Evolutionary conservation across 2,329 filamentous ascomycete genomes (phyloP).

Genomic region (Zasmidium angulare): DNA sequence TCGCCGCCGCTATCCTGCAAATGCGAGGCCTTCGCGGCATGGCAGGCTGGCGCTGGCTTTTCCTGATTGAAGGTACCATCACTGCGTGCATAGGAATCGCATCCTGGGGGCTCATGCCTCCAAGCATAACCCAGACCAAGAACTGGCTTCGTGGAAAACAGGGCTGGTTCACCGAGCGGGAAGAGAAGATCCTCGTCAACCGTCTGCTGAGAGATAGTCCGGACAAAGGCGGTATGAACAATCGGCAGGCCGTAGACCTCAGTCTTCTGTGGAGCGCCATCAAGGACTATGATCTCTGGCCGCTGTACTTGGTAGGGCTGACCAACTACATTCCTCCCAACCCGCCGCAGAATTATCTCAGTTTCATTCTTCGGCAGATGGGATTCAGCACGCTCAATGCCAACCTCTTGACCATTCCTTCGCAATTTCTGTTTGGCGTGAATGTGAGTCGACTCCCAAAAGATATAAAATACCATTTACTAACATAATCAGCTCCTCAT

Average conservation of each 20-base stretch:
- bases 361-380: conserved; percentile 41
- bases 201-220: conserved; percentile 62
- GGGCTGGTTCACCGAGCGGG: conserved; percentile 55
- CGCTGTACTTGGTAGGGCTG: conserved; percentile 18
- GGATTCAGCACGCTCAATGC: conserved; percentile 56
- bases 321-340: conserved; percentile 52
- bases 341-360: conserved; percentile 56
- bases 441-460: conserved; percentile 35
- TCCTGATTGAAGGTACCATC: conserved; percentile 35
- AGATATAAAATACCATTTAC: neutral
- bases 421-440: conserved; percentile 23
- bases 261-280: conserved; percentile 36
- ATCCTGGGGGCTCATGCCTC: conserved; percentile 40
- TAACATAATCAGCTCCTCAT: conserved; percentile 44
- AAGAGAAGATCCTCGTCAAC: conserved; percentile 67
- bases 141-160: conserved; percentile 65
- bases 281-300: conserved; percentile 24
- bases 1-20: conserved; percentile 55
- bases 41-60: conserved; percentile 28
- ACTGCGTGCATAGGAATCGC: conserved; percentile 31
- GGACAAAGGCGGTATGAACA: conserved; percentile 56
- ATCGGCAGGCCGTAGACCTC: conserved; percentile 53
- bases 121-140: conserved; percentile 61
- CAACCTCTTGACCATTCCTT: conserved; percentile 63
- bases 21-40: conserved; percentile 33